Evolutionary conservation across 78 protist species (phyloP).

Genomic region (Dictyostelium firmibasis): DNA sequence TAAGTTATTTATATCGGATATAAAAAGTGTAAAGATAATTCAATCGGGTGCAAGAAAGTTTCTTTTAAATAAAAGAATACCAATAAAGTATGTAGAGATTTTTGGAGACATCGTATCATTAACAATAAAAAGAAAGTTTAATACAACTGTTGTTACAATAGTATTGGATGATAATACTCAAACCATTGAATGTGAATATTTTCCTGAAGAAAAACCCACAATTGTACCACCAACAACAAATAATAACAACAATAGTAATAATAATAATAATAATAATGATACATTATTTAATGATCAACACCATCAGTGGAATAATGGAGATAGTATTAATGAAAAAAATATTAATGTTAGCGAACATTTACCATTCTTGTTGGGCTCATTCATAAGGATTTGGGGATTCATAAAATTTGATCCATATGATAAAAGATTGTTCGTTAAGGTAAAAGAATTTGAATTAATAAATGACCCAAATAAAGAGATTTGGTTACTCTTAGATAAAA

Average conservation of each 20-base stretch:
- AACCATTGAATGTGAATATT: not conserved
- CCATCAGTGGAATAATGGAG: too few relatives aligned
- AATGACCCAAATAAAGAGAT: slow-evolving; percentile 11
- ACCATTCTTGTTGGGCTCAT: not conserved
- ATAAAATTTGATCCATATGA: not conserved
- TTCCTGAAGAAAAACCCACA: not conserved
- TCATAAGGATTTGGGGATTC: not conserved
- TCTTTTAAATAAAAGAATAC: not conserved
- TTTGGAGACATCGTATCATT: not conserved
- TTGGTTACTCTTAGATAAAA: not conserved
- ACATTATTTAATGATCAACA: too few relatives aligned
- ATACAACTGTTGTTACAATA: not conserved
- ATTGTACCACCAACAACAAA: not conserved
- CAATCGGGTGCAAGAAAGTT: not conserved
- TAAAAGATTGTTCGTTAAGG: not conserved
- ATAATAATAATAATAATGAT: not conserved
- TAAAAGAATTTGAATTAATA: not conserved
- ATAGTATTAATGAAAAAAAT: too few relatives aligned
- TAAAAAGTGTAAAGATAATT: not conserved
- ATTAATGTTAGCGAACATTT: not conserved
- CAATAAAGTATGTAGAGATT: not conserved
- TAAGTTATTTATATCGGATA: not conserved
- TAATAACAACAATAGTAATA: not conserved
- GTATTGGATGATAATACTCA: not conserved
- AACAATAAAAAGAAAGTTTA: not conserved